A percentile compares a stretch with the other conserved stretches of the same genome.
Evolutionary conservation across 139 green algal genomes (phyloP).

Genomic region (Volvox reticuliferus): DNA sequence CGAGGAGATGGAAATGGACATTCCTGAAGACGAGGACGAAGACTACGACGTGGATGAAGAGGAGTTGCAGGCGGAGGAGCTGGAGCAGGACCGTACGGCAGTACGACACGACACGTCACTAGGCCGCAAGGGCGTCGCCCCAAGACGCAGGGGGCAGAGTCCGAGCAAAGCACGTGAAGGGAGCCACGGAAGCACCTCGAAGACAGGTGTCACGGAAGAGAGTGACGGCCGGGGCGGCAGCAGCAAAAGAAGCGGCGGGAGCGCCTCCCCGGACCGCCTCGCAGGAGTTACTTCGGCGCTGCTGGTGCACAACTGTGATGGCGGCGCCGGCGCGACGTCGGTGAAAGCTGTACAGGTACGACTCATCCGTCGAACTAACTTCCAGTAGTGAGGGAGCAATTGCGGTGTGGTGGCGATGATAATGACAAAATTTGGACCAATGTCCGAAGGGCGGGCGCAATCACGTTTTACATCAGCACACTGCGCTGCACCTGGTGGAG

Average conservation of each 20-base stretch:
- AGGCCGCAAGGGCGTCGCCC: not conserved
- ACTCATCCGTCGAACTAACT: too few species aligned
- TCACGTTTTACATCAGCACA: too few species aligned
- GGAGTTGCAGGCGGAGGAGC: not conserved
- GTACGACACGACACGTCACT: not conserved
- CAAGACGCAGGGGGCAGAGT: not conserved
- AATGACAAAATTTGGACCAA: too few species aligned
- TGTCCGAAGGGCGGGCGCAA: too few species aligned
- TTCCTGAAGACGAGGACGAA: too few species aligned
- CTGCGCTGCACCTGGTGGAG: too few species aligned
- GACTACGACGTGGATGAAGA: not conserved
- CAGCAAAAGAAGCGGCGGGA: not conserved
- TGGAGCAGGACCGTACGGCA: not conserved
- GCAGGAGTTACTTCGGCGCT: too few species aligned
- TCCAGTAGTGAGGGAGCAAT: too few species aligned
- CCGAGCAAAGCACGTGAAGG: not conserved
- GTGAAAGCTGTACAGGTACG: too few species aligned
- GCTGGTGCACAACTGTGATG: too few species aligned
- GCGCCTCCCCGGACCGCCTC: not conserved
- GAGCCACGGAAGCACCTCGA: not conserved
- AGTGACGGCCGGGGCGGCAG: not conserved
- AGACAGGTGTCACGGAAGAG: not conserved
- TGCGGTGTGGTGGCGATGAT: too few species aligned
- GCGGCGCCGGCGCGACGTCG: too few species aligned
- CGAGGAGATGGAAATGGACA: not conserved